Evolutionary conservation across 202 grass and related monocot species (phyloP), one percentile per base, ranked within the genome.

Genomic region (Saccharum hybrid): DNA sequence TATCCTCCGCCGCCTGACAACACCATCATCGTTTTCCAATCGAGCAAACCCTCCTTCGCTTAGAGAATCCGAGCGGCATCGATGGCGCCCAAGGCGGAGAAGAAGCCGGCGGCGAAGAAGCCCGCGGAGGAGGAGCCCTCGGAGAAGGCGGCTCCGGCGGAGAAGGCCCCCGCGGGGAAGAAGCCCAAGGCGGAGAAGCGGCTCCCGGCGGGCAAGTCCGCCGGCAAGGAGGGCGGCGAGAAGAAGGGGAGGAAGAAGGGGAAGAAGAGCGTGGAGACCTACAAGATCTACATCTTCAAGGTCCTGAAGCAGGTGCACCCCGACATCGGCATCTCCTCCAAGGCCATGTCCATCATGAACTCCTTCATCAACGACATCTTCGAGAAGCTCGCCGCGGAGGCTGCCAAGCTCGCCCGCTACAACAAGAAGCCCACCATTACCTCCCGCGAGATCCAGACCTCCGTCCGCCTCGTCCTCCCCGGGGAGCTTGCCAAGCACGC

Each of bases 31-130:
- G 15, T 68, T 10, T 23, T 2, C 15, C 16, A 67, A 5, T 3
- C 4, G 8, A 41, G 26, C 21, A 42, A 81, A 65, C 6, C 54
- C 63, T 41, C 49, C 11, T n/a, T 0, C 45, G 0, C 8, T 2
- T 49, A n/a, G 39, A 23, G 28, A 56, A 56, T 22, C 46, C 14
- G 26, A 65, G 7, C 61, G 4, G 22, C 30, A 57, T 14, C 43
- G 14, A 90, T 93, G 91, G 91, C 88, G n/a, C 91, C 91, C 63
- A 93, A 90, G 91, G 84, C 84, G 0, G 91, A 90, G 61, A 93
- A 92, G 87, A 92, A 92, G 68, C 90, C 90, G 1, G 90, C 83
- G 31, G 69, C 85, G 69, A 92, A 92, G 86, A 92, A 92, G 73
- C 86, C 86, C 1, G 83, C 76, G 1, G 83, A 86, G 72, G 90